Conservation (phyloP, 2,329 filamentous ascomycete species). For the Nemania serpens region DNA sequence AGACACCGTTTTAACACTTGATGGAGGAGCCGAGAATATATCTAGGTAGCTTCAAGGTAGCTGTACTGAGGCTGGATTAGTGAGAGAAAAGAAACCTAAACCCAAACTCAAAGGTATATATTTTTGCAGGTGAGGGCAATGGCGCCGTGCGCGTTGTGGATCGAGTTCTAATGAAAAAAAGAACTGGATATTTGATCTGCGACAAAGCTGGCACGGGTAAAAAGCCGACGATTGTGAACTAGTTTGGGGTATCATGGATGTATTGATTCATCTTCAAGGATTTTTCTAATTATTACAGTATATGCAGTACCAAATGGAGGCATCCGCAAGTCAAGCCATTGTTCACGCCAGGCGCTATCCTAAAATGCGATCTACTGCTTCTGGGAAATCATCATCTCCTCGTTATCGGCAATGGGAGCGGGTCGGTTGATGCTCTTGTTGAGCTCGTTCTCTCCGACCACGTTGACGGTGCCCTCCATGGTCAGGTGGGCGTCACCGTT, state of each 20-base stretch:
- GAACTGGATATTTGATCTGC: too few species aligned
- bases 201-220: too few species aligned
- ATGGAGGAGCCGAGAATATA: too few species aligned
- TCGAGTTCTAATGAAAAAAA: too few species aligned
- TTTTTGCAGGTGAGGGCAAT: too few species aligned
- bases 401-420: conserved; percentile 41
- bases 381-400: conserved; percentile 44
- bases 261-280: conserved; percentile 11
- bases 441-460: conserved; percentile 50
- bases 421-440: conserved; percentile 39
- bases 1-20: too few species aligned
- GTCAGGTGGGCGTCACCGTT: conserved; percentile 46
- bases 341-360: conserved; percentile 13
- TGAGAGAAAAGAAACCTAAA: too few species aligned
- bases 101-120: too few species aligned
- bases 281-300: conserved; percentile 21
- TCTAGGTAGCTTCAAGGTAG: too few species aligned
- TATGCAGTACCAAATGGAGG: neutral
- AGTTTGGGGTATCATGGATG: conserved; percentile 24
- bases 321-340: conserved; percentile 3
- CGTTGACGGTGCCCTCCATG: conserved; percentile 45
- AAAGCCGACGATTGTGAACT: neutral
- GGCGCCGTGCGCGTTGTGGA: too few species aligned
- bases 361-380: conserved; percentile 36
- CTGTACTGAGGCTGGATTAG: too few species aligned